These are phyloP conservation scores for Oryza coarctata DNA, from an alignment of 176 grass and related monocot genomes.

Conservation along the genomic window DNA sequence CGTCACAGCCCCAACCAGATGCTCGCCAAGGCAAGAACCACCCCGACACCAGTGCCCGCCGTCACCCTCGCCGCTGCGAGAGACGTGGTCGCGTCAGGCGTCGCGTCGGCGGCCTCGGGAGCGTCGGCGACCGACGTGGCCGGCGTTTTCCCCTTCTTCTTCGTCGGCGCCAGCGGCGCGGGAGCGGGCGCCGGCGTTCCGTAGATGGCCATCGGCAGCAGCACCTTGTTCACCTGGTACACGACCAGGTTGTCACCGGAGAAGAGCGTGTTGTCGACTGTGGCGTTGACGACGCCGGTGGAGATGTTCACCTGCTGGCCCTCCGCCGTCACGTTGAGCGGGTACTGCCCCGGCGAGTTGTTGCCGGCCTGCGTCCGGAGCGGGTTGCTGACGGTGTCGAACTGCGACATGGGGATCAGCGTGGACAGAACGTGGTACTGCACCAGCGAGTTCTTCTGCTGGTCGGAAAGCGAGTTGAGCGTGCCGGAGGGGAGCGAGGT, in stretches of 20 bases:
- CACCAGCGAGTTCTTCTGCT: constrained; percentile 76
- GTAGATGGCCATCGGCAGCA: constrained; percentile 63
- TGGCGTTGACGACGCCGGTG: constrained; percentile 76
- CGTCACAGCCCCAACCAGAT: constrained; percentile 55
- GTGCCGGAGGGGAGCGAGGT: constrained; percentile 64
- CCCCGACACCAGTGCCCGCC: constrained; percentile 5
- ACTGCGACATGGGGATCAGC: constrained; percentile 52
- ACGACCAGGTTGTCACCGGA: constrained; percentile 61
- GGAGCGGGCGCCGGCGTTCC: constrained; percentile 48
- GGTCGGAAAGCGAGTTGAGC: constrained; percentile 80
- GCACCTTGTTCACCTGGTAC: constrained; percentile 77
- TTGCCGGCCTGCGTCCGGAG: constrained; percentile 82
- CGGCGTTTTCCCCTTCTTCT: constrained; percentile 60
- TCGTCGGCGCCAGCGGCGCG: constrained; percentile 42
- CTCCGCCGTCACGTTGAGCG: constrained; percentile 70
- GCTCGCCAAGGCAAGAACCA: constrained; percentile 38
- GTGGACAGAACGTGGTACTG: constrained; percentile 80
- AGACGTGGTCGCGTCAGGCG: constrained; percentile 36
- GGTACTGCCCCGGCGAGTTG: constrained; percentile 50
- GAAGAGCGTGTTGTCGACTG: constrained; percentile 62
- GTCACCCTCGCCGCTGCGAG: constrained; percentile 17
- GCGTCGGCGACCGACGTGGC: constrained; percentile 44
- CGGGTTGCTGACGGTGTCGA: constrained; percentile 92
- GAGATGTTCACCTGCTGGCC: constrained; percentile 77
- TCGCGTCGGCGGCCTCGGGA: constrained; percentile 47